Evolutionary conservation across 768 basidiomycete species (phyloP).

Genomic region (Trametes sanguinea): DNA sequence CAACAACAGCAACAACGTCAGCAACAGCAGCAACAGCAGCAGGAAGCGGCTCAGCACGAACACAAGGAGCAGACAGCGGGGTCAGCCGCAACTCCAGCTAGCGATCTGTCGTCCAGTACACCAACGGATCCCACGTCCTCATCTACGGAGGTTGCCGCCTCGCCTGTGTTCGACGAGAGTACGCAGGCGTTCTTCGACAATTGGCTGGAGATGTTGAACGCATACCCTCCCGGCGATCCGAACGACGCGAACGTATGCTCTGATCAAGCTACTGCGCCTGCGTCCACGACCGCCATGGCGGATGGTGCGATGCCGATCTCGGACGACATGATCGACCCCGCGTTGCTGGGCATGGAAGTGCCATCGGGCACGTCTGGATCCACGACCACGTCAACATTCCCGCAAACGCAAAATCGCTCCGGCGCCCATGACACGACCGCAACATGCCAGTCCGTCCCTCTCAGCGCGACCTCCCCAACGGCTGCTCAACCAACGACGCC

Average conservation of each 20-base stretch:
- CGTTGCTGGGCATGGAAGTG: conserved; percentile 20
- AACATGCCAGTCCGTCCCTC: background rate
- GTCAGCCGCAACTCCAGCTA: background rate
- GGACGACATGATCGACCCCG: conserved; percentile 28
- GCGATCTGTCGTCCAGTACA: background rate
- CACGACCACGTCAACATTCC: too few species aligned
- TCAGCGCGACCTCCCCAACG: background rate
- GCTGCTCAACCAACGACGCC: conserved; percentile 20
- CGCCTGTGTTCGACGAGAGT: conserved; percentile 6
- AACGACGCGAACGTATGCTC: conserved; percentile 12
- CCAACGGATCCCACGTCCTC: background rate
- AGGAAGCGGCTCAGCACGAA: conserved; percentile 5
- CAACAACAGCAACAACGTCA: conserved; percentile 21
- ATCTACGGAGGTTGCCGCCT: background rate
- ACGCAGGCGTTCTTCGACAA: conserved; percentile 27
- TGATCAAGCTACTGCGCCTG: background rate
- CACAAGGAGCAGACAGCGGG: conserved; percentile 12
- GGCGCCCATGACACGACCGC: too few species aligned
- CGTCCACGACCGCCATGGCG: background rate
- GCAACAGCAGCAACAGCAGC: conserved; percentile 16
- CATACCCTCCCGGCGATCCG: conserved; percentile 28
- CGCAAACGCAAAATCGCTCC: too few species aligned
- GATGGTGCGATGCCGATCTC: conserved; percentile 3
- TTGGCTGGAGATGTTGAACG: conserved; percentile 28
- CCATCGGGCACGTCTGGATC: background rate